Evolutionary conservation across 2,329 filamentous ascomycete genomes (phyloP).

Genomic region (Ilyonectria destructans): DNA sequence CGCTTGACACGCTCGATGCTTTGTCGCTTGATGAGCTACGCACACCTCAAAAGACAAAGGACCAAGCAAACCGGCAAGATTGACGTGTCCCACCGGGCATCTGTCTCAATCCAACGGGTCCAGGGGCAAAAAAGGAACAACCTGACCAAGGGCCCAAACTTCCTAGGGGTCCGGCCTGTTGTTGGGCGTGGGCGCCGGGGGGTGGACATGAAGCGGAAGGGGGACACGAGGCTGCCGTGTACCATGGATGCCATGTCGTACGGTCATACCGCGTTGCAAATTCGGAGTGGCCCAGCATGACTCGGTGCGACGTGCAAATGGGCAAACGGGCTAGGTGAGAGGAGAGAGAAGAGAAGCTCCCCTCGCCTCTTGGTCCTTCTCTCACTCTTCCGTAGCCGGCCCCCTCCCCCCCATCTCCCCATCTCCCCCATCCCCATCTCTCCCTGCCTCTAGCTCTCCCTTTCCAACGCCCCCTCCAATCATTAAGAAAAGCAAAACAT

Average conservation of each 20-base stretch:
- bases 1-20: too few species aligned
- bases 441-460: not conserved
- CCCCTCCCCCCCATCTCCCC: too few species aligned
- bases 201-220: conserved; percentile 14
- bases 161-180: conserved; percentile 25
- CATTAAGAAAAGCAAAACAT: conserved; percentile 30
- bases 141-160: conserved; percentile 2
- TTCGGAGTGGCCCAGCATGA: conserved; percentile 4
- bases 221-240: conserved; percentile 13
- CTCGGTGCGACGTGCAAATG: conserved; percentile 14
- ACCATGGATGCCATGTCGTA: conserved; percentile 20
- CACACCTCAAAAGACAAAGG: not conserved
- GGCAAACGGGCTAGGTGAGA: not conserved
- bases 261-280: conserved; percentile 7
- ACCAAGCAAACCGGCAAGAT: conserved; percentile 33
- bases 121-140: conserved; percentile 34
- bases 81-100: conserved; percentile 47
- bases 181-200: conserved; percentile 26
- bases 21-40: conserved; percentile 1
- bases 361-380: not conserved
- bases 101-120: conserved; percentile 48
- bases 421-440: not conserved
- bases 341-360: conserved; percentile 13
- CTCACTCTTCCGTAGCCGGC: not conserved
- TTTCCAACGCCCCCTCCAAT: conserved; percentile 6